These are phyloP conservation scores for Globisporangium lucens DNA, from an alignment of 352 stramenopile genomes.

Conservation along the genomic window DNA sequence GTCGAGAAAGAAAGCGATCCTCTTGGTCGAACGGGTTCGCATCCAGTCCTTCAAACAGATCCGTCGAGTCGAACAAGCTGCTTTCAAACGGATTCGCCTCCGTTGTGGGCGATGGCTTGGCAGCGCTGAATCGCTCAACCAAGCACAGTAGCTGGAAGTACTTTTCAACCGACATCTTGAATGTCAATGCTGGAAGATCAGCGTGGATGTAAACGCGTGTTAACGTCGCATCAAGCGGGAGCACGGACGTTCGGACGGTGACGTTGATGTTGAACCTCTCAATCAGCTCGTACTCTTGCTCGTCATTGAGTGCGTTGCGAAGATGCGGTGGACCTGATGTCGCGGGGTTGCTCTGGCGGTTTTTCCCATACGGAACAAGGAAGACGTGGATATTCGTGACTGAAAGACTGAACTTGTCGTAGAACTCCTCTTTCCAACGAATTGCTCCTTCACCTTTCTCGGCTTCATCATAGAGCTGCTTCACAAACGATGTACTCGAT, in stretches of 20 bases:
- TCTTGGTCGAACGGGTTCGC: conserved; percentile 27
- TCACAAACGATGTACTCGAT: conserved; percentile 75
- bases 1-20: conserved; percentile 18
- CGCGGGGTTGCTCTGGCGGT: conserved; percentile 8
- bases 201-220: conserved; percentile 82
- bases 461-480: conserved; percentile 84
- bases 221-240: conserved; percentile 80
- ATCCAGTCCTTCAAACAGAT: conserved; percentile 19
- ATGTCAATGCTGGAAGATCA: conserved; percentile 76
- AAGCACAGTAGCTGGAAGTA: conserved; percentile 72
- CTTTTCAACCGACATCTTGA: conserved; percentile 85
- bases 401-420: conserved; percentile 87
- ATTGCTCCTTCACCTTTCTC: conserved; percentile 80
- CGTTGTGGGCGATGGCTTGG: conserved; percentile 1
- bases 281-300: conserved; percentile 74
- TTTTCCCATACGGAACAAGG: conserved; percentile 69
- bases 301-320: conserved; percentile 36
- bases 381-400: conserved; percentile 84
- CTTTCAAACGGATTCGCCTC: conserved; percentile 14
- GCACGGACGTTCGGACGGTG: conserved; percentile 77
- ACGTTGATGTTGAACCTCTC: conserved; percentile 88
- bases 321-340: conserved; percentile 34
- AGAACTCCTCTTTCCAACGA: conserved; percentile 90
- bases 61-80: conserved; percentile 19
- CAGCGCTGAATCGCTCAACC: conserved; percentile 55